Evolutionary conservation across 148 eudicot species (phyloP).

Genomic region (Chenopodium album): DNA sequence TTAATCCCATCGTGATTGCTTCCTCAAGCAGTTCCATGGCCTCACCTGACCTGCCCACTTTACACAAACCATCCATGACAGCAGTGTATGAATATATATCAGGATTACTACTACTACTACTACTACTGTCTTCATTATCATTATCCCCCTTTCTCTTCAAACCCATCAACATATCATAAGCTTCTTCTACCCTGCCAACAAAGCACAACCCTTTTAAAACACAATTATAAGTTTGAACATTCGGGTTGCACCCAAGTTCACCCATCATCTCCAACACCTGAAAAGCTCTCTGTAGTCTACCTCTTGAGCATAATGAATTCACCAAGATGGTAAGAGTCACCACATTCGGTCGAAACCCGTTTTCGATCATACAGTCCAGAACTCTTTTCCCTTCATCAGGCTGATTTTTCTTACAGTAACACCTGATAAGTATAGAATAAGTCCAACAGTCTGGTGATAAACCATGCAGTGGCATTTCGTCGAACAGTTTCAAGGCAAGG

Average conservation of each 20-base stretch:
- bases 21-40: slow-evolving; percentile 74
- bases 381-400: slow-evolving; percentile 50
- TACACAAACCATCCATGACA: slow-evolving; percentile 92
- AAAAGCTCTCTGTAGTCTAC: slow-evolving; percentile 52
- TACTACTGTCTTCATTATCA: neutral
- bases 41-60: slow-evolving; percentile 81
- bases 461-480: slow-evolving; percentile 38
- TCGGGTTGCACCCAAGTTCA: slow-evolving; percentile 47
- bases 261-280: slow-evolving; percentile 62
- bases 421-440: slow-evolving; percentile 49
- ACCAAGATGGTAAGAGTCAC: slow-evolving; percentile 56
- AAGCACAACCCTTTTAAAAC: slow-evolving; percentile 79
- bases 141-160: slow-evolving; percentile 40
- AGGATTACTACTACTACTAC: slow-evolving; percentile 9
- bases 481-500: slow-evolving; percentile 53
- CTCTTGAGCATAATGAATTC: slow-evolving; percentile 59
- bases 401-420: slow-evolving; percentile 54
- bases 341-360: slow-evolving; percentile 56
- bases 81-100: slow-evolving; percentile 70
- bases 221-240: slow-evolving; percentile 68
- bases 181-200: slow-evolving; percentile 84
- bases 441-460: slow-evolving; percentile 55
- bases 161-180: slow-evolving; percentile 46
- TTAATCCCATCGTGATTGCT: slow-evolving; percentile 52
- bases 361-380: slow-evolving; percentile 45